phyloP scores from a whole-genome alignment of 1,284 basidiomycete species.

The Irpex sp. region DNA sequence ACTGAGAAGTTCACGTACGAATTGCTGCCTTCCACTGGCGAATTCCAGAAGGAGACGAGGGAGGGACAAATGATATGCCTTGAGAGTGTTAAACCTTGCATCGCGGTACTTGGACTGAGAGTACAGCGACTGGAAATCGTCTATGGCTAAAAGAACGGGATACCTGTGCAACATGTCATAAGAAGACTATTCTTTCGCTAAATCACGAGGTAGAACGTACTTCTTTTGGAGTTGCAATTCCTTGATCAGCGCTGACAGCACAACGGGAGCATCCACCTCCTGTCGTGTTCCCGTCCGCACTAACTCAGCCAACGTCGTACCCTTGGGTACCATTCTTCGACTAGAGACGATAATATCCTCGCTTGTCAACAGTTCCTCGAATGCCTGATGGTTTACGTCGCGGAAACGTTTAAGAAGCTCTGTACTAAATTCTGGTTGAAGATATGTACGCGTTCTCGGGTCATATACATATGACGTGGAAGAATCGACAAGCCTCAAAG shows the following conservation, averaged over 20 bases:
- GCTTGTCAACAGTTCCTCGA: conserved; percentile 37
- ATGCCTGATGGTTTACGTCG: conserved; percentile 46
- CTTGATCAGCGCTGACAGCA: conserved; percentile 64
- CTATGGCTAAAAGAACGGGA: conserved; percentile 83
- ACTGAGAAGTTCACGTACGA: conserved; percentile 45
- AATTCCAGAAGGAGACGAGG: conserved; percentile 80
- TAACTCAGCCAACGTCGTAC: conserved; percentile 55
- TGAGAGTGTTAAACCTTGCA: conserved; percentile 70
- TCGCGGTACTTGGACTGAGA: conserved; percentile 71
- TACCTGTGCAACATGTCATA: conserved; percentile 28
- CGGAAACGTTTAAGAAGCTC: conserved; percentile 59
- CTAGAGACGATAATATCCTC: conserved; percentile 42
- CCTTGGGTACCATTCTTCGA: conserved; percentile 40
- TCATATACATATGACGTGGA: conserved; percentile 77
- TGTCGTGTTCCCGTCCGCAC: conserved; percentile 58
- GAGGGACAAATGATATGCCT: conserved; percentile 79
- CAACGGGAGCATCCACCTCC: conserved; percentile 50
- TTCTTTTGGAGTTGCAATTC: conserved; percentile 66
- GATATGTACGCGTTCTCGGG: conserved; percentile 70
- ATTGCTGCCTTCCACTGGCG: conserved; percentile 61
- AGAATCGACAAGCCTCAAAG: conserved; percentile 75
- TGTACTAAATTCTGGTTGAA: conserved; percentile 67
- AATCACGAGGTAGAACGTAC: conserved; percentile 36
- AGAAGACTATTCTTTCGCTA: conserved; percentile 5
- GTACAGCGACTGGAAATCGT: conserved; percentile 86